Base-by-base conservation (phyloP, 2,329 filamentous ascomycete genomes). In the Cordyceps farinosa region DNA sequence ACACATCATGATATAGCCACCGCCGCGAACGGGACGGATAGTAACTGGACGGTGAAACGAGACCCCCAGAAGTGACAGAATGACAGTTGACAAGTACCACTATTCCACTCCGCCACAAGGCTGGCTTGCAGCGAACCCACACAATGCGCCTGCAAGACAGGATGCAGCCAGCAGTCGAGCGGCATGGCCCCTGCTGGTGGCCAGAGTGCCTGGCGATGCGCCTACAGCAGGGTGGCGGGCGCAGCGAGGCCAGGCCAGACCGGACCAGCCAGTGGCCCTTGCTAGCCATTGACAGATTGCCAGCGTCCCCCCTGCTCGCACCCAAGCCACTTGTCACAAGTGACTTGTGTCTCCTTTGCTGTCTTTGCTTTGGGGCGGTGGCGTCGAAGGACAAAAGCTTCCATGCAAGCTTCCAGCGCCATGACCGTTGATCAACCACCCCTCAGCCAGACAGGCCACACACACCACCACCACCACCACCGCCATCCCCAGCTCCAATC, bases 171-270 rank as follows among this genome's bases (percentile, higher is more conserved):
- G 17, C n/a, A n/a, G 5, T 10, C 54, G 27, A 45, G 5, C 55
- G 22, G 17, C 42, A 32, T 38, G 32, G 29, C 44, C 50, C 50
- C 40, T 36, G 38, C 42, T 27, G 40, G 32, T 42, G 32, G 36
- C 17, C 34, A 62, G 45, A 62, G 52, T 62, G 61, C 61, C 61
- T 62, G 61, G 45, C 53, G 53, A 56, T 55, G 53, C 32, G 61
- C 61, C 61, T 57, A 38, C 30, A 22, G 48, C 50, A 36, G 38
- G 15, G 11, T 50, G 9, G 48, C 9, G n/a, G 38, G 58, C 48
- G 40, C 58, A 53, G 38, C 36, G 36, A 32, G 29, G 44, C 22
- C 27, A 34, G 6, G 32, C 54, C 15, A 38, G 42, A 22, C 22
- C 22, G 22, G 30, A 29, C 38, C n/a, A 55, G 11, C 42, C 5